A percentile compares a stretch with the other conserved stretches of the same genome.
Evolutionary conservation across 768 basidiomycete genomes (phyloP).

Genomic region (Hygrophoropsis aurantiaca): DNA sequence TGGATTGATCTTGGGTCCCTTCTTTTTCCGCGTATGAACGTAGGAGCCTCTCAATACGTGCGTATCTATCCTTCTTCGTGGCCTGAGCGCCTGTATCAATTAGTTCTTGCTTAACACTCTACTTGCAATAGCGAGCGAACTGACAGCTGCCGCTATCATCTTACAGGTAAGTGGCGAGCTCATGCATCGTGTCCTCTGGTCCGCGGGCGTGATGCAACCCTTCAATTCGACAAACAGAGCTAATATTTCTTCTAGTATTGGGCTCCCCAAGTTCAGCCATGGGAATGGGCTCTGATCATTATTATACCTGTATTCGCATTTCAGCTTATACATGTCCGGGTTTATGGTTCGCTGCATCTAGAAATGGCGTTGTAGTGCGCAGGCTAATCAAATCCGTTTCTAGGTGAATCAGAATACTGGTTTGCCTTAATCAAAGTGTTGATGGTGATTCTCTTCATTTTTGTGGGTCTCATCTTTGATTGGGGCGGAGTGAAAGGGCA

Average conservation of each 20-base stretch:
- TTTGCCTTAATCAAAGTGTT: slow-evolving; percentile 63
- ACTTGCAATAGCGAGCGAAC: slow-evolving; percentile 46
- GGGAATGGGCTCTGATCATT: slow-evolving; percentile 58
- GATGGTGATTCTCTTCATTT: slow-evolving; percentile 60
- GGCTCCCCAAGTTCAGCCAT: slow-evolving; percentile 47
- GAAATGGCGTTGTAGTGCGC: background rate
- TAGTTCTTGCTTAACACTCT: slow-evolving; percentile 16
- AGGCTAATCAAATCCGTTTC: background rate
- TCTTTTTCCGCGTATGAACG: background rate
- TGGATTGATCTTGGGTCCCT: too few species aligned
- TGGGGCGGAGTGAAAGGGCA: slow-evolving; percentile 61
- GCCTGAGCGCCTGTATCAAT: background rate
- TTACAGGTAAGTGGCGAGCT: slow-evolving; percentile 33
- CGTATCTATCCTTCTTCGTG: slow-evolving; percentile 10
- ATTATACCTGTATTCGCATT: slow-evolving; percentile 52
- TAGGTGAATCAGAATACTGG: slow-evolving; percentile 66
- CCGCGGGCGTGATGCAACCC: background rate
- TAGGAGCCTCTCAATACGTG: slow-evolving; percentile 41
- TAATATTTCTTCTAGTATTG: slow-evolving; percentile 31
- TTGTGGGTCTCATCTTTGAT: slow-evolving; percentile 60
- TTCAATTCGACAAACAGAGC: background rate
- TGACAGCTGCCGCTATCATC: slow-evolving; percentile 58
- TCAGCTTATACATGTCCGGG: slow-evolving; percentile 56
- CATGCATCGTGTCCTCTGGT: background rate
- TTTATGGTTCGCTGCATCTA: slow-evolving; percentile 46